Evolutionary conservation across 768 basidiomycete genomes (phyloP).

Genomic region (Collybiopsis confluens): DNA sequence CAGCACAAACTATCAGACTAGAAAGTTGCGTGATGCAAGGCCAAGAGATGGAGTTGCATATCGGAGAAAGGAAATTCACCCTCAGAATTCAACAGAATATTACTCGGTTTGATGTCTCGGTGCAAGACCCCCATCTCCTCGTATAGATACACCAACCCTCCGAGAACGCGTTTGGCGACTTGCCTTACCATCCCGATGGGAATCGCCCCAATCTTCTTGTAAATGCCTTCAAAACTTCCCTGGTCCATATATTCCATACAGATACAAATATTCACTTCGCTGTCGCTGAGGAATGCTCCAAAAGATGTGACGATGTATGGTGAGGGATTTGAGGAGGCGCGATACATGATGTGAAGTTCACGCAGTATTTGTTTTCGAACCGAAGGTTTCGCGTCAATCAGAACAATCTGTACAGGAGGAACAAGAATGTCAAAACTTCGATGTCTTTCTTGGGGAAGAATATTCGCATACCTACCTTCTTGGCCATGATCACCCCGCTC

Average conservation of each 20-base stretch:
- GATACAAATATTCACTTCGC: constrained; percentile 97
- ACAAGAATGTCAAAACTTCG: no score
- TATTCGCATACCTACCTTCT: no score
- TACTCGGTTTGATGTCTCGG: constrained; percentile 70
- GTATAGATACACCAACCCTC: constrained; percentile 94
- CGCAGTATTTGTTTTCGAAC: constrained; percentile 97
- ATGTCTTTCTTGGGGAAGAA: no score
- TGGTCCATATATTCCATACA: constrained; percentile 98
- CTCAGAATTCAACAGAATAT: constrained; percentile 89
- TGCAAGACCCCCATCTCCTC: constrained; percentile 97
- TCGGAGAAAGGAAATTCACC: no score
- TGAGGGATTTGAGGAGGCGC: constrained; percentile 67
- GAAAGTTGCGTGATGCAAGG: no score
- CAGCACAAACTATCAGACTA: no score
- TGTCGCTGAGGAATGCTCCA: constrained; percentile 92
- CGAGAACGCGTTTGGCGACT: constrained; percentile 89
- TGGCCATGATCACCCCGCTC: constrained; percentile 92
- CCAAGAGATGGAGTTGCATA: no score
- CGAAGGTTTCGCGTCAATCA: constrained; percentile 94
- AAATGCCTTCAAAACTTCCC: constrained; percentile 90
- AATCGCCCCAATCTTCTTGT: constrained; percentile 81
- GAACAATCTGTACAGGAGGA: constrained; percentile 68
- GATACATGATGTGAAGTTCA: constrained; percentile 97
- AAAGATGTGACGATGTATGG: constrained; percentile 95
- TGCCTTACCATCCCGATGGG: constrained; percentile 89